Conservation (phyloP, 768 basidiomycete species). For the Macrocybe gigantea region DNA sequence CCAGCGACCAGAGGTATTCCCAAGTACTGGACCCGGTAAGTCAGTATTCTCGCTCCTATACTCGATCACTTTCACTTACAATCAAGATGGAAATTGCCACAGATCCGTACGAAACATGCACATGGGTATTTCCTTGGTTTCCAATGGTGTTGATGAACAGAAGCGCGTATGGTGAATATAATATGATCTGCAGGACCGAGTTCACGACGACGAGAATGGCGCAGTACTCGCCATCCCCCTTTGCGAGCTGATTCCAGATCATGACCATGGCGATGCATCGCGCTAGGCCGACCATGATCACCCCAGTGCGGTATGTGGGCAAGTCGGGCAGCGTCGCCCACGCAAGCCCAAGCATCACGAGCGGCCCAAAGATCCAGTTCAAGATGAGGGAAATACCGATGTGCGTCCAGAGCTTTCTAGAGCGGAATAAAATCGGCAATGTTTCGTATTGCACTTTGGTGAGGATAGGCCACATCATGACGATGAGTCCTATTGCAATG, state of each 20-base stretch:
- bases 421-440: slow-evolving; percentile 50
- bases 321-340: slow-evolving; percentile 85
- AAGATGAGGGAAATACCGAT: slow-evolving; percentile 60
- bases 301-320: slow-evolving; percentile 67
- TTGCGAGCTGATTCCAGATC: slow-evolving; percentile 76
- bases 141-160: slow-evolving; percentile 73
- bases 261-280: slow-evolving; percentile 72
- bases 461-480: slow-evolving; percentile 87
- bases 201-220: slow-evolving; percentile 80
- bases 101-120: slow-evolving; percentile 49
- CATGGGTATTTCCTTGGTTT: slow-evolving; percentile 23
- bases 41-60: neutral
- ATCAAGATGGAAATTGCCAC: slow-evolving; percentile 68
- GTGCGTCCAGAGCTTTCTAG: slow-evolving; percentile 58
- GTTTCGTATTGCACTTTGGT: slow-evolving; percentile 75
- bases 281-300: slow-evolving; percentile 78
- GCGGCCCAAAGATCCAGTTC: slow-evolving; percentile 79
- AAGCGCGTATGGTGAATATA: slow-evolving; percentile 70
- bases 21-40: slow-evolving; percentile 48
- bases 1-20: slow-evolving; percentile 78
- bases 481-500: slow-evolving; percentile 72
- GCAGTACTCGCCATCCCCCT: slow-evolving; percentile 66
- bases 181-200: slow-evolving; percentile 68
- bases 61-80: slow-evolving; percentile 32
- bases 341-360: slow-evolving; percentile 80